Evolutionary conservation across 1,284 basidiomycete species (phyloP), one percentile per base, ranked within the genome.

Genomic region (Meira miltonrushii): DNA sequence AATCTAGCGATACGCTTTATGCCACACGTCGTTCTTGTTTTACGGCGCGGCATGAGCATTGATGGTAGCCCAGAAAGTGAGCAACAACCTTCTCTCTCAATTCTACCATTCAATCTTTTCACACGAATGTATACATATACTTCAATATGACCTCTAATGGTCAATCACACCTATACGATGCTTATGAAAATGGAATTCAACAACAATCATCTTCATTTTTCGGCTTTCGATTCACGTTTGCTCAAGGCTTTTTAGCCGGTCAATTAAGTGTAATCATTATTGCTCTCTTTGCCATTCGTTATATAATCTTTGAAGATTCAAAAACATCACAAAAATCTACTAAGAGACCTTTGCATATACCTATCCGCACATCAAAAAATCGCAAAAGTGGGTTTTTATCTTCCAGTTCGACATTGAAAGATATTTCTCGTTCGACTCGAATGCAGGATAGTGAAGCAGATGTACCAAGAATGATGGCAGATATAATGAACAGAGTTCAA

Each of bases 201-300:
- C 28, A 33, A 33, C 28, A 33, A 33, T 8, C 28, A 4, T 33
- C 28, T 33, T 33, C 28, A 33, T 33, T 43, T 21, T 43, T 43
- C 6, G 41, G 48, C 12, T 53, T 54, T 17, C 54, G 39, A 38
- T 52, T 59, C 28, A 81, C 81, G 0, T 84, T 84, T 70, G 82
- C 82, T 1, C 82, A 84, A 61, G 83, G 83, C 15, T 79, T 84
- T 58, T 73, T 84, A 38, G 71, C 81, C 21, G 83, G 83, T 9
- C 83, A 84, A 72, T 78, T 80, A 5, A 80, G 80, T 12, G 81
- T 83, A 58, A 60, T 68, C 37, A 25, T 70, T 54, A 58, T 66
- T 23, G 62, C 65, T 2, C 41, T 64, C 1, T 47, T 70, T 12
- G 50, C 68, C 61, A 77, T 85, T 46, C 80, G 82, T 49, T 84